Base-by-base conservation (phyloP, 495 filamentous ascomycete genomes). In the Penicillium paradoxum region DNA sequence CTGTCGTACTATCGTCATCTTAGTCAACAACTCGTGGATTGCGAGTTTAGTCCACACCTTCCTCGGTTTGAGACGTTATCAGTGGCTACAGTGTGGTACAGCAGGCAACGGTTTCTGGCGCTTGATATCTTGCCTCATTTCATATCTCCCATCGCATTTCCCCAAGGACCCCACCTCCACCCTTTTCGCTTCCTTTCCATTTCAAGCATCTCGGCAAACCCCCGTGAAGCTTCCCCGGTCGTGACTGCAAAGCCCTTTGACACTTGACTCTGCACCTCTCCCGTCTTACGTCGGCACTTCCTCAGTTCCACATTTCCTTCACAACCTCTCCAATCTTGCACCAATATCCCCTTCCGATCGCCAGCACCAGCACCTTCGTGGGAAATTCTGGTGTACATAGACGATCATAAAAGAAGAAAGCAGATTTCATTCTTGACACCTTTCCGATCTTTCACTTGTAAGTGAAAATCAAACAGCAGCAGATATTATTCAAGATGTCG, bases 311-410 rank as follows among this genome's bases (percentile, higher is more conserved):
- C 59, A 44, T 53, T 65, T 58, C 63, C 62, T 68, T 57, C 68
- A 72, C 66, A 72, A 48, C 59, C 61, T 66, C 56, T 63, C 59
- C 62, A 64, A 56, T 67, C 64, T 44, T 63, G 57, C 71, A 73
- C 70, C 72, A 75, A 65, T 66, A 65, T 71, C 71, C 65, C 68
- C 65, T 63, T 62, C 58, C 63, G 67, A 69, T 67, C 74, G 70
- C 74, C 73, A 73, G 69, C 87, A 92, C 88, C 88, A 87, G 85
- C 89, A 86, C 81, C 84, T 90, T 90, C 84, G 88, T 89, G 80
- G 83, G 83, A 88, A 83, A 73, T 79, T 76, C 79, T 78, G 86
- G 88, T 91, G 89, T 92, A 92, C 81, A 90, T 91, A 90, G 72
- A 67, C 80, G 84, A 84, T 77, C 78, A 81, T 82, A 63, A 64